phyloP scores from a whole-genome alignment of 768 basidiomycete genomes.

The Daedaleopsis nitida region DNA sequence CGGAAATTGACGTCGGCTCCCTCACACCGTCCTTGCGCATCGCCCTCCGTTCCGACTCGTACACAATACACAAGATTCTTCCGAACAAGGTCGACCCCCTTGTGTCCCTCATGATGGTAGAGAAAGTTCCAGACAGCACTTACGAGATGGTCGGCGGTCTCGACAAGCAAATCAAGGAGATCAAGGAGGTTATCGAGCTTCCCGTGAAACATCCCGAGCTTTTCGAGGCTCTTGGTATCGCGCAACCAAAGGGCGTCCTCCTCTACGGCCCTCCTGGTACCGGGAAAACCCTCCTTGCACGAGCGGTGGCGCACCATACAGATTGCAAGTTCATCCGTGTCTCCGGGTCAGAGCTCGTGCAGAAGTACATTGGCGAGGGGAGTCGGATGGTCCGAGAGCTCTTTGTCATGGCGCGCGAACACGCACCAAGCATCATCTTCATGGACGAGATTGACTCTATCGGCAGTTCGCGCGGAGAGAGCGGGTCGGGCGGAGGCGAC shows the following conservation, averaged over 20 bases:
- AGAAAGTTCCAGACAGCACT: conserved; percentile 98
- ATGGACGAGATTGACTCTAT: conserved; percentile 99
- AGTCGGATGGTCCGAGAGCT: conserved; percentile 95
- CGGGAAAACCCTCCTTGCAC: conserved; percentile 92
- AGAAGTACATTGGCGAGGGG: conserved; percentile 98
- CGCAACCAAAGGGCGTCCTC: conserved; percentile 94
- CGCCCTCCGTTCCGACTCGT: conserved; percentile 93
- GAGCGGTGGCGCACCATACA: conserved; percentile 96
- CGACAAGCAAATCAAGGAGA: conserved; percentile 97
- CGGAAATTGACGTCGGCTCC: conserved; percentile 76
- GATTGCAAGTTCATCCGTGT: conserved; percentile 98
- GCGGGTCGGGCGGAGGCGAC: conserved; percentile 63
- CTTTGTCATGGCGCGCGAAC: conserved; percentile 98
- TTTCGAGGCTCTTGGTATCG: conserved; percentile 94
- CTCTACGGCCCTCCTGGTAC: conserved; percentile 97
- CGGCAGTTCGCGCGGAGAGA: conserved; percentile 87
- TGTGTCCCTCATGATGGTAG: conserved; percentile 99
- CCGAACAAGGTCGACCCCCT: conserved; percentile 98
- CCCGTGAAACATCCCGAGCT: conserved; percentile 98
- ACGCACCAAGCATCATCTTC: conserved; percentile 98
- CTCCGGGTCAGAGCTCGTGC: conserved; percentile 90
- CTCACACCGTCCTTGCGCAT: conserved; percentile 89
- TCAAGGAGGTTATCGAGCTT: conserved; percentile 98
- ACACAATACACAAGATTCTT: conserved; percentile 94
- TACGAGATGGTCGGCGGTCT: conserved; percentile 99